Conservation (phyloP, 2,329 filamentous ascomycete genomes). For the Ophiostoma fasciatum region DNA sequence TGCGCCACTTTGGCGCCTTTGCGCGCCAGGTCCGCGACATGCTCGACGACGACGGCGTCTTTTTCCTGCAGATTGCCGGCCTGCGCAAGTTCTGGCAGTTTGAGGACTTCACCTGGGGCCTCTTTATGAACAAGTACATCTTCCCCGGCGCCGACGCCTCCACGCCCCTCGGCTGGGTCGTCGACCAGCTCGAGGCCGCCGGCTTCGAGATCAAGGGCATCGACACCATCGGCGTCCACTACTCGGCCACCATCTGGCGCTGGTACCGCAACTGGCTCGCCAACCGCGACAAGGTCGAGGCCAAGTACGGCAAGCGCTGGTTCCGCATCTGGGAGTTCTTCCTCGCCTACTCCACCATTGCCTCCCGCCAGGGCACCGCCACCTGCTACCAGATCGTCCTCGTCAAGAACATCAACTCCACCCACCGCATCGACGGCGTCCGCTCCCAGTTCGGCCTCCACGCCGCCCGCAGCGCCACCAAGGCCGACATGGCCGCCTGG, state of each 20-base stretch:
- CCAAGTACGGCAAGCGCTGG: conserved; percentile 92
- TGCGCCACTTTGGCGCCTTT: conserved; percentile 73
- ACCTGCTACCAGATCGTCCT: conserved; percentile 78
- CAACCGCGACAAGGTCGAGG: conserved; percentile 82
- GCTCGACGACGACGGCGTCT: conserved; percentile 89
- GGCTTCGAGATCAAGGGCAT: conserved; percentile 84
- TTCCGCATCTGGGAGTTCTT: conserved; percentile 94
- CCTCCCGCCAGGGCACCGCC: conserved; percentile 67
- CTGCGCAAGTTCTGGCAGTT: conserved; percentile 94
- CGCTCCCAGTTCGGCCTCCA: conserved; percentile 51
- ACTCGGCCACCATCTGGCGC: conserved; percentile 89
- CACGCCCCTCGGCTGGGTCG: conserved; percentile 77
- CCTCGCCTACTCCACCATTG: conserved; percentile 72
- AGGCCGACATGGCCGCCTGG: conserved; percentile 21
- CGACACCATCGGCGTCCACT: conserved; percentile 93
- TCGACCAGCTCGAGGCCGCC: conserved; percentile 70
- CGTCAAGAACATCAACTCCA: conserved; percentile 83
- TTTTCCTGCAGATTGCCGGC: conserved; percentile 92
- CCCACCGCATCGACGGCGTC: conserved; percentile 66
- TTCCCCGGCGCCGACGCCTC: conserved; percentile 96
- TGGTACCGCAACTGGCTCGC: conserved; percentile 99
- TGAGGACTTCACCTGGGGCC: conserved; percentile 92
- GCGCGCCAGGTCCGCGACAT: conserved; percentile 81
- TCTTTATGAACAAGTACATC: conserved; percentile 99
- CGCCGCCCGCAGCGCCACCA: conserved; percentile 36